A percentile compares a stretch with the other conserved stretches of the same genome.
Conservation (phyloP, 805 yeast species). For the Barnettozyma wickerhamii region DNA sequence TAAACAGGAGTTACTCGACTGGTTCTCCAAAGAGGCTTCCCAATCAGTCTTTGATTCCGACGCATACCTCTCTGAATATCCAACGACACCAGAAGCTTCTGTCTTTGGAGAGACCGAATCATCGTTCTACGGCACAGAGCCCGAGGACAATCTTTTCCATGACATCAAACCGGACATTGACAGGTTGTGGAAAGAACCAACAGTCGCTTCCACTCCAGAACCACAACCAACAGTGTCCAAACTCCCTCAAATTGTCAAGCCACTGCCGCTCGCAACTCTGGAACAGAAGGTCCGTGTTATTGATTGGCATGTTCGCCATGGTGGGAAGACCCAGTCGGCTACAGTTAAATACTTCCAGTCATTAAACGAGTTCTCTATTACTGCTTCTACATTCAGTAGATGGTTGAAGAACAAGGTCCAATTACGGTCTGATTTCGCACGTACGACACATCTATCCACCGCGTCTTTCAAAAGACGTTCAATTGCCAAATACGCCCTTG, state of each 20-base stretch:
- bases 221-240: background rate
- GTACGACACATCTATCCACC: slow-evolving; percentile 1
- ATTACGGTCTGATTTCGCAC: slow-evolving; percentile 13
- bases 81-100: too few relatives aligned
- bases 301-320: slow-evolving; percentile 32
- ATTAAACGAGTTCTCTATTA: slow-evolving; percentile 30
- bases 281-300: slow-evolving; percentile 33
- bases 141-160: too few relatives aligned
- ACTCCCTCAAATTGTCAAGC: background rate
- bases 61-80: too few relatives aligned
- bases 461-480: slow-evolving; percentile 24
- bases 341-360: slow-evolving; percentile 32
- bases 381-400: slow-evolving; percentile 36
- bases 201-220: background rate
- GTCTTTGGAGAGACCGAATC: too few relatives aligned
- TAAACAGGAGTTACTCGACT: too few relatives aligned
- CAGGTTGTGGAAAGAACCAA: too few relatives aligned
- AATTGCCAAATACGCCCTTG: slow-evolving; percentile 27
- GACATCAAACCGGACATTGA: too few relatives aligned
- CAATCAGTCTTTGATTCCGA: too few relatives aligned
- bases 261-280: slow-evolving; percentile 30
- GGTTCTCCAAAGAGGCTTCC: too few relatives aligned
- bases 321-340: slow-evolving; percentile 30
- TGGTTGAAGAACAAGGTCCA: slow-evolving; percentile 34
- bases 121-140: too few relatives aligned